Percentiles rank a stretch among this genome's conserved stretches.
phyloP scores from a whole-genome alignment of 2,329 filamentous ascomycete species.

The Fulvia fulva region DNA sequence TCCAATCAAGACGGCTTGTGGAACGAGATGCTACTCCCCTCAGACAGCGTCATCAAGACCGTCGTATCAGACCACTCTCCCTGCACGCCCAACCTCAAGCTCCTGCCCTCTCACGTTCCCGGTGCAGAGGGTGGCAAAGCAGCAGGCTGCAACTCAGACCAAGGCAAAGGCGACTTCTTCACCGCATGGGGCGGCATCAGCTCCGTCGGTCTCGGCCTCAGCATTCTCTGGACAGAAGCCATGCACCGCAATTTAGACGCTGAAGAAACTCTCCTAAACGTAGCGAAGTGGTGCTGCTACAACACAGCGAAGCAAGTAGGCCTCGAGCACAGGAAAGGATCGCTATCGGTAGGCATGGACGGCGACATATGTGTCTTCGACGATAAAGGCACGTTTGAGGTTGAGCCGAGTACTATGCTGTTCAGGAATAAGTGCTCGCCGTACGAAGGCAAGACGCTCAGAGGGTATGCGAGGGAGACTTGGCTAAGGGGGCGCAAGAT shows the following conservation, averaged over 20 bases:
- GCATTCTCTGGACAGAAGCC: constrained; percentile 81
- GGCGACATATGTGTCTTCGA: constrained; percentile 92
- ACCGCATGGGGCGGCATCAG: constrained; percentile 95
- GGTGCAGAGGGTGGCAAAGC: constrained; percentile 33
- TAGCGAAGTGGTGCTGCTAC: constrained; percentile 78
- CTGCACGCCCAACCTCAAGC: constrained; percentile 90
- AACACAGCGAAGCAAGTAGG: constrained; percentile 89
- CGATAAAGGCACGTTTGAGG: constrained; percentile 71
- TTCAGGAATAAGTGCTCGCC: constrained; percentile 92
- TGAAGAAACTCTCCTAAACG: constrained; percentile 63
- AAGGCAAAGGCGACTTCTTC: constrained; percentile 77
- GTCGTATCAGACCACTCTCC: constrained; percentile 95
- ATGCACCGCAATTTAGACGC: constrained; percentile 54
- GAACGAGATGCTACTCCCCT: constrained; percentile 64
- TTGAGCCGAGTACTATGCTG: constrained; percentile 71
- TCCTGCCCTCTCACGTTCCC: constrained; percentile 69
- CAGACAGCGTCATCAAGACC: constrained; percentile 80
- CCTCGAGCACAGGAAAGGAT: constrained; percentile 75
- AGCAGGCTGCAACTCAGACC: constrained; percentile 35
- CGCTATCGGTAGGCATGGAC: constrained; percentile 74
- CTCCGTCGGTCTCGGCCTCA: constrained; percentile 85
- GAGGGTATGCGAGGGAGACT: constrained; percentile 76
- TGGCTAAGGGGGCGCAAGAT: constrained; percentile 75
- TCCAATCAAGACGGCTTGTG: constrained; percentile 82
- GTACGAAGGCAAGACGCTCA: constrained; percentile 76